Evolutionary conservation across 106 monocot species (phyloP).

Genomic region (Cymbidium sinense): DNA sequence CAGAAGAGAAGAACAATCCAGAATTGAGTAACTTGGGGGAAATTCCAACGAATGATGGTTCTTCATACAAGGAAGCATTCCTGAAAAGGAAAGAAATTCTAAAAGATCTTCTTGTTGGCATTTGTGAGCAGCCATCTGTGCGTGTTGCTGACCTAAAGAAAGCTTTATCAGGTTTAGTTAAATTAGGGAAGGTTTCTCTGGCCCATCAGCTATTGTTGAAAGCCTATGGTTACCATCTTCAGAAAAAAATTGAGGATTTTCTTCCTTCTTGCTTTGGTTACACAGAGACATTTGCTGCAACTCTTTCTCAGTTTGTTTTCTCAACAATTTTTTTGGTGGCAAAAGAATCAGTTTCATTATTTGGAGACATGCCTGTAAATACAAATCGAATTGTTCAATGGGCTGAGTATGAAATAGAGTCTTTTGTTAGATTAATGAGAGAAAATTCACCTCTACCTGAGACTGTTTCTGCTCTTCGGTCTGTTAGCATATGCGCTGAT

Average conservation of each 20-base stretch:
- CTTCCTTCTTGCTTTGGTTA: conserved; percentile 79
- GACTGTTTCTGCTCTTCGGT: conserved; percentile 59
- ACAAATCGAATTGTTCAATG: conserved; percentile 72
- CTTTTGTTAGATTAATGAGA: conserved; percentile 65
- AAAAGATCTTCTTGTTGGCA: conserved; percentile 68
- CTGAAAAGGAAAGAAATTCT: conserved; percentile 64
- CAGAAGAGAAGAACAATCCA: conserved; percentile 49
- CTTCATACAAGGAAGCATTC: conserved; percentile 45
- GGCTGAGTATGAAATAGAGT: conserved; percentile 89
- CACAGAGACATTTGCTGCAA: conserved; percentile 75
- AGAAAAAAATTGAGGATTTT: conserved; percentile 70
- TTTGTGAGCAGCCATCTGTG: conserved; percentile 59
- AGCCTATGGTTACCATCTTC: conserved; percentile 53
- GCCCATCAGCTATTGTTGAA: conserved; percentile 81
- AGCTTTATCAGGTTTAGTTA: conserved; percentile 60
- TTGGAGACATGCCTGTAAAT: conserved; percentile 62
- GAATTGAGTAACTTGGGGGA: conserved; percentile 29
- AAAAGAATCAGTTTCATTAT: conserved; percentile 59
- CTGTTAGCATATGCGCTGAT: conserved; percentile 69
- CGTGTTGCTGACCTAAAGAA: conserved; percentile 59
- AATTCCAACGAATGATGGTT: conserved; percentile 27
- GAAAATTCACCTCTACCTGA: conserved; percentile 68
- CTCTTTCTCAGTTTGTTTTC: conserved; percentile 82
- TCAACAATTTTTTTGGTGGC: conserved; percentile 60
- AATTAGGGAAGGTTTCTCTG: conserved; percentile 61